Conservation (phyloP, 768 basidiomycete species). For the Boletus rubescentipes region DNA sequence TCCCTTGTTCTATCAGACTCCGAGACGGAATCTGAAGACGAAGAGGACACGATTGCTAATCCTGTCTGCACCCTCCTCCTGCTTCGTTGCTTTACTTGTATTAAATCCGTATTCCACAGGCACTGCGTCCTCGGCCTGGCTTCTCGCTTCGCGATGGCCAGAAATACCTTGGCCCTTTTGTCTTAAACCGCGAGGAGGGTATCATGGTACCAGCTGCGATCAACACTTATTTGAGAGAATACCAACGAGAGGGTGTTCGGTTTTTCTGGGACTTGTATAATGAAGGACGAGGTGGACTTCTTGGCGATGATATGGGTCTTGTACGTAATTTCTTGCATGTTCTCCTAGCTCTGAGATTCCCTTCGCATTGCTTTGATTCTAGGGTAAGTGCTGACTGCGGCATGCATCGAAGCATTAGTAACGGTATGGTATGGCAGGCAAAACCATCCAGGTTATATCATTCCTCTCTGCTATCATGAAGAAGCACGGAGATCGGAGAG, state of each 20-base stretch:
- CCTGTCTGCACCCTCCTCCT: conserved; percentile 24
- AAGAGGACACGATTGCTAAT: conserved; percentile 30
- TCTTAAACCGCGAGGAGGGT: conserved; percentile 47
- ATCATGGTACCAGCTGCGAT: conserved; percentile 65
- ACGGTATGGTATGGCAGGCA: conserved; percentile 47
- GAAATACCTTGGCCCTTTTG: conserved; percentile 41
- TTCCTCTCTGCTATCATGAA: conserved; percentile 91
- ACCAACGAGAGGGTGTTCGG: conserved; percentile 82
- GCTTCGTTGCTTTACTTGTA: not conserved
- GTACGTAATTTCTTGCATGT: conserved; percentile 34
- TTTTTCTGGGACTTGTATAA: conserved; percentile 80
- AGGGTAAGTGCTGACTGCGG: conserved; percentile 24
- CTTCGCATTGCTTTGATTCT: not conserved
- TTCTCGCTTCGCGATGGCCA: conserved; percentile 51
- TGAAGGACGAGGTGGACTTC: conserved; percentile 68
- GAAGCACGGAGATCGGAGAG: conserved; percentile 65
- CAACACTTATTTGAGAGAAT: conserved; percentile 85
- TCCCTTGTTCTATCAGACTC: conserved; percentile 26
- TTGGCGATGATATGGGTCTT: conserved; percentile 97
- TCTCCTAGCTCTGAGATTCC: not conserved
- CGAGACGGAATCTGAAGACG: conserved; percentile 47
- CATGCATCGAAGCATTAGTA: not conserved
- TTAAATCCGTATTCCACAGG: conserved; percentile 27
- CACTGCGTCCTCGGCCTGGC: conserved; percentile 49
- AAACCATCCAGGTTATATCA: conserved; percentile 92